phyloP scores from a whole-genome alignment of 352 stramenopile genomes.

The Pythium plurisporium region DNA sequence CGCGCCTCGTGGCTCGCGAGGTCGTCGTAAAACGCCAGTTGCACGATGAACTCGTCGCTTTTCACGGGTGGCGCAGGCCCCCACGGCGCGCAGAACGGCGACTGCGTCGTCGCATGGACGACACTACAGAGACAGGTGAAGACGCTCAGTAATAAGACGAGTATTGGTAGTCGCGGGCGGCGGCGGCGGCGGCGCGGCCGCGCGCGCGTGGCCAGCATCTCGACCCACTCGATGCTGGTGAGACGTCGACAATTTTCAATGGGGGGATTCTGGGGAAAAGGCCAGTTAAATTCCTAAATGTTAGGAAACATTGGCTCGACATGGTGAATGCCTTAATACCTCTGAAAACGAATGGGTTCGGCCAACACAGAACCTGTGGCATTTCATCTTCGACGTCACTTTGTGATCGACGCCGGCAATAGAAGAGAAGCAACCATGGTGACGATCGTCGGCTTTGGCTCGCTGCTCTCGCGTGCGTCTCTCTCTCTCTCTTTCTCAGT shows the following conservation, averaged over 20 bases:
- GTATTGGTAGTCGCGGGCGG: not conserved
- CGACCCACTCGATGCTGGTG: not conserved
- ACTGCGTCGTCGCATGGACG: too few species aligned
- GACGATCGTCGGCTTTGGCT: conserved; percentile 90
- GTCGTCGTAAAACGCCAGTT: conserved; percentile 17
- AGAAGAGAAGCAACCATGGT: conserved; percentile 25
- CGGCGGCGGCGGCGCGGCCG: not conserved
- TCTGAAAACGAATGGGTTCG: not conserved
- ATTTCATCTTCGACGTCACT: conserved; percentile 4
- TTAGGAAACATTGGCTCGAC: not conserved
- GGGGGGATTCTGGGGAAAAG: too few species aligned
- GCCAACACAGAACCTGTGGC: conserved; percentile 1
- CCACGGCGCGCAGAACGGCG: conserved; percentile 12
- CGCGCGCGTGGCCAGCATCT: not conserved
- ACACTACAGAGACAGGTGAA: too few species aligned
- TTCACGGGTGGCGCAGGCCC: not conserved
- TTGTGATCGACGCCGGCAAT: not conserved
- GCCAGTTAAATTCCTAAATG: not conserved
- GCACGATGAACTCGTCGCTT: conserved; percentile 19
- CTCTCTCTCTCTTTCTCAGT: too few species aligned
- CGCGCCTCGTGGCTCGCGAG: conserved; percentile 10
- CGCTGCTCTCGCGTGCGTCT: conserved; percentile 74
- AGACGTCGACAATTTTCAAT: too few species aligned
- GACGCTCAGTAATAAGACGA: not conserved
- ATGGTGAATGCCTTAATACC: not conserved